These are phyloP conservation scores for Elongisporangium senticosum DNA, from an alignment of 352 stramenopile genomes.

Conservation along the genomic window DNA sequence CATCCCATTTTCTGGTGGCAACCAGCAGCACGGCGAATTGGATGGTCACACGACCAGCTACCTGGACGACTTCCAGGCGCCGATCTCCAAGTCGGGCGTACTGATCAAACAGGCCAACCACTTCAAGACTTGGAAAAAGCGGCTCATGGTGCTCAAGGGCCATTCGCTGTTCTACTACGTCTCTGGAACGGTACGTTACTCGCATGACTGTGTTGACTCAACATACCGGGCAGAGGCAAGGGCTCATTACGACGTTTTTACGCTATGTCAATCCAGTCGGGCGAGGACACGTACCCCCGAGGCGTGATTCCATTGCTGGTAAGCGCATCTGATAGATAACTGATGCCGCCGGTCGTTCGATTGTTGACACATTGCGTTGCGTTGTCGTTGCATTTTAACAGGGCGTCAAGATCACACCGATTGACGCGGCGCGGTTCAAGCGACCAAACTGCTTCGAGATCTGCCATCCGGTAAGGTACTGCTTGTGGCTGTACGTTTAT, in stretches of 20 bases:
- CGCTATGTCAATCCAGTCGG: slow-evolving; percentile 37
- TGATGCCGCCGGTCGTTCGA: background rate
- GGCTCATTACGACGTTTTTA: too few species aligned
- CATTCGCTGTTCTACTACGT: slow-evolving; percentile 88
- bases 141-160: slow-evolving; percentile 83
- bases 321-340: background rate
- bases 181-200: slow-evolving; percentile 60
- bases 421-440: slow-evolving; percentile 77
- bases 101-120: slow-evolving; percentile 86
- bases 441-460: slow-evolving; percentile 87
- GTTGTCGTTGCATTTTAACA: slow-evolving; percentile 5
- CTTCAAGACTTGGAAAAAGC: slow-evolving; percentile 88
- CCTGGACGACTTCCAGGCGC: slow-evolving; percentile 73
- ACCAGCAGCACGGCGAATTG: slow-evolving; percentile 18
- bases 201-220: background rate
- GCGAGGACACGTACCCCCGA: slow-evolving; percentile 79
- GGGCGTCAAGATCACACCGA: slow-evolving; percentile 71
- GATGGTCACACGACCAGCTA: slow-evolving; percentile 33
- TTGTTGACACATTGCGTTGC: slow-evolving; percentile 7
- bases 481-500: background rate
- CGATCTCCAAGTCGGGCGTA: slow-evolving; percentile 78
- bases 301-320: slow-evolving; percentile 71
- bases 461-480: slow-evolving; percentile 57
- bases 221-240: background rate
- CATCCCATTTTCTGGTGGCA: slow-evolving; percentile 44